Conservation (phyloP, 75 land plant species). For the Picea glauca region DNA sequence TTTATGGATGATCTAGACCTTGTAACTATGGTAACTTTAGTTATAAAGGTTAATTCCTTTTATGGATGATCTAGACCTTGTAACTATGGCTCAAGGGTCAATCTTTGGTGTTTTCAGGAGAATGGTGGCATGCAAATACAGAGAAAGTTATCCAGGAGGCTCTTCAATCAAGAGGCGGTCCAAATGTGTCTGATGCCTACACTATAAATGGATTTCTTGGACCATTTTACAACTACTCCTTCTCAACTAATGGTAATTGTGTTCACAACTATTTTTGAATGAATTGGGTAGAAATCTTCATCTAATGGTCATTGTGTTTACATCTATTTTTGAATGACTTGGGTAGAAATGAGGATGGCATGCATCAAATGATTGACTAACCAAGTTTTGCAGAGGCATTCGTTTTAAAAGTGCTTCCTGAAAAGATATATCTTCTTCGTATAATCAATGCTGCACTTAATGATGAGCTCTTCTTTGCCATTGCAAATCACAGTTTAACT, state of each 20-base stretch:
- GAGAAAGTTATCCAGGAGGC: conserved; percentile 36
- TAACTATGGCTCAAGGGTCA: not conserved
- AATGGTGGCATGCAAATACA: conserved; percentile 53
- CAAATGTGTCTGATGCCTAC: conserved; percentile 46
- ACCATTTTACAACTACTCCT: conserved; percentile 52
- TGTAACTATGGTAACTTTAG: no score
- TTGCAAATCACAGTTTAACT: conserved; percentile 53
- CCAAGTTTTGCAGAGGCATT: conserved; percentile 28
- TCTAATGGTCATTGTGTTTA: no score
- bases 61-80: not conserved
- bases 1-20: no score
- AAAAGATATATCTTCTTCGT: conserved; percentile 50
- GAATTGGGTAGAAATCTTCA: no score
- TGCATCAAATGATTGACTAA: not conserved
- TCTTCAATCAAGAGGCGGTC: conserved; percentile 40
- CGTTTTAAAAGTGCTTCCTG: conserved; percentile 41
- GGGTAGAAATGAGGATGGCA: not conserved
- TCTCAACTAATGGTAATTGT: conserved; percentile 10
- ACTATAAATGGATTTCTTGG: conserved; percentile 66
- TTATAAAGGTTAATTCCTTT: no score
- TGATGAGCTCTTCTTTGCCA: conserved; percentile 54
- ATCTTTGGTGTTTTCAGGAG: conserved; percentile 20
- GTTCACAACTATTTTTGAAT: not conserved
- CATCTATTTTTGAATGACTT: not conserved
- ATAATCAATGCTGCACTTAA: conserved; percentile 60